Evolutionary conservation across 805 yeast genomes (phyloP), one percentile per base, ranked within the genome.

Genomic region (Kuraishia hungarica): DNA sequence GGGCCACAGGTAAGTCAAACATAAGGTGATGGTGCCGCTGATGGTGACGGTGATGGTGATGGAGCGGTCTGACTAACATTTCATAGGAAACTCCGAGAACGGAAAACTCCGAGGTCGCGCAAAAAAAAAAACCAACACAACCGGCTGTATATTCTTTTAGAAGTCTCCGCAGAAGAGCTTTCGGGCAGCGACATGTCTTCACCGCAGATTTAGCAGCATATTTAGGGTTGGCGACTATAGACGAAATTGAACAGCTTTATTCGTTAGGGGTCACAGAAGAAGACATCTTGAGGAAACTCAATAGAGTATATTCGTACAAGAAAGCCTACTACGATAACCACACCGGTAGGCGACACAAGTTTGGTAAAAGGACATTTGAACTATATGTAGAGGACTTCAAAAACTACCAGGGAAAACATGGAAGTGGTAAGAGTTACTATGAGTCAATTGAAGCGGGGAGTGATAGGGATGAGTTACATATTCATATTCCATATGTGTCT

Each of bases 191-290:
- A 10, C 73, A 71, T 56, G 68, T 67, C 10, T 70, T 65, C 54
- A 69, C 72, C 0, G 66, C 67, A 1, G 69, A 68, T 56, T 61
- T 72, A 1, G 69, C 73, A 0, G 68, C 64, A 23, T 69, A 66
- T 53, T 56, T 71, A 22, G 60, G 60, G 22, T 55, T 71, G 10
- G 62, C 70, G 2, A 46, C 67, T 1, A 60, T 59, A 39, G 24
- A 57, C 1, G 62, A 67, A 10, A 55, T 71, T 23, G 68, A 69
- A 35, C n/a, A 46, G 19, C 51, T 62, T 1, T 59, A 66, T 1
- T 57, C 55, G 19, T 51, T 24, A 1, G 68, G 66, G 0, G 39
- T 53, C 2, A 51, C 69, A 0, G 72, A 67, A 48, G 61, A 60
- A 2, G 59, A 62, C 29, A 68, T 71, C 3, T 50, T 64, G 17